Conservation (phyloP, 2,329 filamentous ascomycete genomes). For the Apiospora rasikravindrae region DNA sequence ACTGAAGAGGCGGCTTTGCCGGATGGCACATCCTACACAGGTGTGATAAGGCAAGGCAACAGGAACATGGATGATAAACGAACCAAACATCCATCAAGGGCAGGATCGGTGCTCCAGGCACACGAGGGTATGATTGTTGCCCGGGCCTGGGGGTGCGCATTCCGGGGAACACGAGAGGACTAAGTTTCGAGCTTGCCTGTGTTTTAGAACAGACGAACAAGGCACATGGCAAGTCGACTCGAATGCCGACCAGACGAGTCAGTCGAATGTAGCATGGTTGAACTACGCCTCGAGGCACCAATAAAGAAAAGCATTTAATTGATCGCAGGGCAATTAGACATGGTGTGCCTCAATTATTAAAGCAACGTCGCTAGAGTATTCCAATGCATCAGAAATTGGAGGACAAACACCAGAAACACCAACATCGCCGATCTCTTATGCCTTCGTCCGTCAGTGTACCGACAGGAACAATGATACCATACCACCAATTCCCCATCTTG, state of each 20-base stretch:
- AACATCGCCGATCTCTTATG: constrained; percentile 2
- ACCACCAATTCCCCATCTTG: neutral
- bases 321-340: neutral
- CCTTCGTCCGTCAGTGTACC: neutral
- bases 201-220: constrained; percentile 12
- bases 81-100: constrained; percentile 3
- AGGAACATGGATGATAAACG: neutral
- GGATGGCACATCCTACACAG: neutral
- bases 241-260: neutral
- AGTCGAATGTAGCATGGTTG: neutral
- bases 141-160: neutral
- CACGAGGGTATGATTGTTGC: neutral
- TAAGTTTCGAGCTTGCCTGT: constrained; percentile 2
- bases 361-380: neutral
- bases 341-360: neutral
- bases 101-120: neutral
- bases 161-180: constrained; percentile 12
- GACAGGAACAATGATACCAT: neutral
- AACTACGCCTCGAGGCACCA: neutral
- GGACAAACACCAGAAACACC: constrained; percentile 8
- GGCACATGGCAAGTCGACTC: constrained; percentile 3
- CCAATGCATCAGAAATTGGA: constrained; percentile 14
- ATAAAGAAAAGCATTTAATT: neutral
- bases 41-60: neutral
- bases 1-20: neutral